Evolutionary conservation across 192 early-diverging fungal species (phyloP).

Genomic region (Diversispora epigaea): DNA sequence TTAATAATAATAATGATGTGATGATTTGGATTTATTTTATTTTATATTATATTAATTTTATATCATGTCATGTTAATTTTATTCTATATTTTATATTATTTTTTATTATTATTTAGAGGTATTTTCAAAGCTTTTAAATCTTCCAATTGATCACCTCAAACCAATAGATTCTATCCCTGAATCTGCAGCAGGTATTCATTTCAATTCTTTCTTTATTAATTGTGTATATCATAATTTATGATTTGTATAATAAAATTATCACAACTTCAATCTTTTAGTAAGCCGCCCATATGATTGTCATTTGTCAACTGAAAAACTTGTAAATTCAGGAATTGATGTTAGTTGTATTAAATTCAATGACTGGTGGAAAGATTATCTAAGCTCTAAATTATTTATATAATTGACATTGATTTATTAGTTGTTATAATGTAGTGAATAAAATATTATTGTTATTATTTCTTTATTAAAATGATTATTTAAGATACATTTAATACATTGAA

Average conservation of each 20-base stretch:
- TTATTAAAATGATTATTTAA: too few relatives aligned
- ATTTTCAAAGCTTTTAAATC: constrained; percentile 47
- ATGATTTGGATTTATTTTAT: background rate
- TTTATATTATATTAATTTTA: background rate
- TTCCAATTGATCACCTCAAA: constrained; percentile 52
- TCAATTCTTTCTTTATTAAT: background rate
- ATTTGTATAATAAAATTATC: constrained; percentile 8
- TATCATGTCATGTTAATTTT: too few relatives aligned
- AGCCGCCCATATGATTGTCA: constrained; percentile 63
- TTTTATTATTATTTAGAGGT: constrained; percentile 38
- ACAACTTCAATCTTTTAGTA: constrained; percentile 37
- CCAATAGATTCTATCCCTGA: constrained; percentile 38
- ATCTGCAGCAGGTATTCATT: constrained; percentile 28
- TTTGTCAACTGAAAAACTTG: constrained; percentile 60
- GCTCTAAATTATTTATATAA: background rate
- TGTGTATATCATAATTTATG: background rate
- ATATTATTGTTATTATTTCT: too few relatives aligned
- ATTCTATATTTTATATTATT: background rate
- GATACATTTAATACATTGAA: too few relatives aligned
- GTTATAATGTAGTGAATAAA: too few relatives aligned
- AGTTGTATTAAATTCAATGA: constrained; percentile 50
- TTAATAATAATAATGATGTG: background rate
- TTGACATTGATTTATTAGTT: too few relatives aligned
- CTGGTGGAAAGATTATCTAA: constrained; percentile 43
- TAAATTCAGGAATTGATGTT: constrained; percentile 55